Conservation (phyloP, 192 early-diverging fungal species). For the Podila clonocystis region DNA sequence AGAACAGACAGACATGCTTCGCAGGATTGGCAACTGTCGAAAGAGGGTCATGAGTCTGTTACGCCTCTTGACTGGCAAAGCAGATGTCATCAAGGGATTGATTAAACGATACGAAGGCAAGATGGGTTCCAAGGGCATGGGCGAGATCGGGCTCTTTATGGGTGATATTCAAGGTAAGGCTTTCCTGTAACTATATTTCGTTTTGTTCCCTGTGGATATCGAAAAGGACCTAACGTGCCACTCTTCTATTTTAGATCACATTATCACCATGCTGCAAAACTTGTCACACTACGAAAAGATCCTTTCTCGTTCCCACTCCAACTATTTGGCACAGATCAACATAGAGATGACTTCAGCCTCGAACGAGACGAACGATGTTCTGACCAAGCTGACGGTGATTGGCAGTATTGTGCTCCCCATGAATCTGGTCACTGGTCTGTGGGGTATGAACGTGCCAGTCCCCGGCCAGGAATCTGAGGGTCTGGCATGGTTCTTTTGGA, state of each 20-base stretch:
- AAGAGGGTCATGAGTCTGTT: conserved; percentile 59
- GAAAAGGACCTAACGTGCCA: not conserved
- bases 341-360: conserved; percentile 78
- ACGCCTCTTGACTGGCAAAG: conserved; percentile 59
- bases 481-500: conserved; percentile 67
- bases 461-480: conserved; percentile 63
- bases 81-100: conserved; percentile 65
- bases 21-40: conserved; percentile 61
- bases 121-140: conserved; percentile 39
- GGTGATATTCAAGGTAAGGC: conserved; percentile 79
- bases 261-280: conserved; percentile 82
- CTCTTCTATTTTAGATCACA: conserved; percentile 66
- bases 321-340: conserved; percentile 81
- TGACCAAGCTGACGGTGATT: conserved; percentile 88
- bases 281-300: conserved; percentile 79
- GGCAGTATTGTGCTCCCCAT: conserved; percentile 92
- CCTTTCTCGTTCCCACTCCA: conserved; percentile 75
- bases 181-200: not conserved
- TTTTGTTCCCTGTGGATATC: not conserved
- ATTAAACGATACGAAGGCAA: conserved; percentile 66
- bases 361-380: conserved; percentile 88
- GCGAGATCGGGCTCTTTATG: conserved; percentile 76
- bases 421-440: conserved; percentile 84
- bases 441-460: conserved; percentile 75
- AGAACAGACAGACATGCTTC: conserved; percentile 66